Evolutionary conservation across 441 rosid genomes (phyloP).

Genomic region (Hura crepitans): DNA sequence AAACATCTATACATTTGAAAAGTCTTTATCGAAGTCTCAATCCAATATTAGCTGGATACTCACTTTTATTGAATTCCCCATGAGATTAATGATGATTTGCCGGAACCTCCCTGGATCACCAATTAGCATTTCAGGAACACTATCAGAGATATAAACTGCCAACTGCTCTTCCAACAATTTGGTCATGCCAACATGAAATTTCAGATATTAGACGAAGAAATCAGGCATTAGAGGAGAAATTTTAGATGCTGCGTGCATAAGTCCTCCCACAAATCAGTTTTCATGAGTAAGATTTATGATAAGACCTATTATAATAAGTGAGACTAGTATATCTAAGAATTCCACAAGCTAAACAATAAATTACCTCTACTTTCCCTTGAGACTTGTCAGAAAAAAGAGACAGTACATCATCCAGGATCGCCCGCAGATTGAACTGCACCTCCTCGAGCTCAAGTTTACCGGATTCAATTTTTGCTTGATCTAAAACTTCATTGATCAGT

Average conservation of each 20-base stretch:
- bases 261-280: background rate
- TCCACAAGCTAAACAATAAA: constrained; percentile 5
- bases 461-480: constrained; percentile 93
- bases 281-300: background rate
- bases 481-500: constrained; percentile 83
- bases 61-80: constrained; percentile 96
- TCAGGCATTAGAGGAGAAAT: background rate
- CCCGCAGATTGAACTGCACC: constrained; percentile 69
- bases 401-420: constrained; percentile 76
- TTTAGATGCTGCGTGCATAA: background rate
- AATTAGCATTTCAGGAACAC: constrained; percentile 65
- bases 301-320: too few species aligned
- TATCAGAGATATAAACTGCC: constrained; percentile 79
- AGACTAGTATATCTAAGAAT: background rate
- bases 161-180: constrained; percentile 43
- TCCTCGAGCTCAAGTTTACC: constrained; percentile 93
- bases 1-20: background rate
- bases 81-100: constrained; percentile 84
- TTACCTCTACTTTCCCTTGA: constrained; percentile 84
- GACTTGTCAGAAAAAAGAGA: constrained; percentile 86
- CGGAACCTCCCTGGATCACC: constrained; percentile 93
- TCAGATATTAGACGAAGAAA: constrained; percentile 15
- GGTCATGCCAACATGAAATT: constrained; percentile 24
- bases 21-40: background rate
- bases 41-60: constrained; percentile 22